Evolutionary conservation across 495 filamentous ascomycete genomes (phyloP).

Genomic region (Halenospora varia): DNA sequence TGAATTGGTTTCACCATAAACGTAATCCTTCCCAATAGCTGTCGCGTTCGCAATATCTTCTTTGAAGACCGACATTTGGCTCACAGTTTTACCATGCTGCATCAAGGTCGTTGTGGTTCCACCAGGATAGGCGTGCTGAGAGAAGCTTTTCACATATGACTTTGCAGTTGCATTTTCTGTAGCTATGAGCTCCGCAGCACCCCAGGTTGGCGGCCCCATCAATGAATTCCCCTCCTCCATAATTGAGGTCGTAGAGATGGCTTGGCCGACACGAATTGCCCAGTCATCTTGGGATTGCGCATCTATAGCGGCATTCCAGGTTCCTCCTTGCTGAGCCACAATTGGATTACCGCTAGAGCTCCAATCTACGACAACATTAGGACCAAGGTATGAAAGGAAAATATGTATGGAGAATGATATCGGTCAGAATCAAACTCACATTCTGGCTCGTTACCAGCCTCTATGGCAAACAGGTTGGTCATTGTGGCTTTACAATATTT

Average conservation of each 20-base stretch:
- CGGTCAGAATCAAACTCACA: slow-evolving; percentile 32
- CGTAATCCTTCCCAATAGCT: slow-evolving; percentile 24
- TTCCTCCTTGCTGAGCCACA: no score
- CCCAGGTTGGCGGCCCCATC: slow-evolving; percentile 41
- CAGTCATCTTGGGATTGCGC: slow-evolving; percentile 47
- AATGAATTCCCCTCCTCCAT: slow-evolving; percentile 55
- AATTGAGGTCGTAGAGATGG: slow-evolving; percentile 36
- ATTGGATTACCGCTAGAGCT: no score
- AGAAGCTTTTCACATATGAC: slow-evolving; percentile 45
- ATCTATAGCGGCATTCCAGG: slow-evolving; percentile 49
- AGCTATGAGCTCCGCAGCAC: slow-evolving; percentile 40
- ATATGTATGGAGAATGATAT: not conserved
- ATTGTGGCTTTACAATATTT: slow-evolving; percentile 37
- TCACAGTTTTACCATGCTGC: slow-evolving; percentile 34
- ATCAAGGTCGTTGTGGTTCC: slow-evolving; percentile 42
- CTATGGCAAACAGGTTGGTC: slow-evolving; percentile 48
- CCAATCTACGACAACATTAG: no score
- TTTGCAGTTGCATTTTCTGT: slow-evolving; percentile 41
- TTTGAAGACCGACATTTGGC: slow-evolving; percentile 27
- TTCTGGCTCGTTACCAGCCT: slow-evolving; percentile 56
- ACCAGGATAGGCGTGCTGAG: slow-evolving; percentile 55
- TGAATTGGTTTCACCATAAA: slow-evolving; percentile 45
- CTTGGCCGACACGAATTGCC: slow-evolving; percentile 43
- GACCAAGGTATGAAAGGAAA: no score
- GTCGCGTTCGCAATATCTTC: slow-evolving; percentile 27